Base-by-base conservation (phyloP, 164 flowering plant genomes). In the Stephania yunnanensis region DNA sequence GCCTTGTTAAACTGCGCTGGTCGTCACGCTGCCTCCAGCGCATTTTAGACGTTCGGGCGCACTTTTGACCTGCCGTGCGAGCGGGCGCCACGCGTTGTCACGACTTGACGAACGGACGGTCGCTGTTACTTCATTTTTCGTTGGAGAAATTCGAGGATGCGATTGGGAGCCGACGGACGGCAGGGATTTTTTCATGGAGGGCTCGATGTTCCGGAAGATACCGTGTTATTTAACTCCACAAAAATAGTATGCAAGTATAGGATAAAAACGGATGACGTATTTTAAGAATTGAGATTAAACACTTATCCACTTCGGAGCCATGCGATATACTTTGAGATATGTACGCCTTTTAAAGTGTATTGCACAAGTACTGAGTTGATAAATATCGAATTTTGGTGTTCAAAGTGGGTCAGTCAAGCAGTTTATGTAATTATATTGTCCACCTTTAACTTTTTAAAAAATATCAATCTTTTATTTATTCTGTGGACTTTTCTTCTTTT, bases 11-110 rank as follows among this genome's bases (percentile, higher is more conserved):
- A 4, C 7, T 22, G 30, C 69, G 75, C 36, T 73, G 68, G 68
- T 58, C n/a, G 65, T 44, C 68, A 73, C 68, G 31, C 25, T 15
- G 42, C 67, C 30, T 63, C 75, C 53, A n/a, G 75, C 75, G 75
- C 69, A 73, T 61, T 44, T 73, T 73, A 73, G 69, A 50, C 10
- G 5, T n/a, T 4, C 36, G 36, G 2, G 42, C 17, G 17, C 7
- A 12, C 19, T 67, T 67, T 70, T 46, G 53, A 10, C 15, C 17
- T 20, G 31, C 72, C 4, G 44, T 31, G 22, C 17, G 50, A 70
- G 29, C 8, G 53, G 71, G 2, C 46, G 48, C 12, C 31, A 46
- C 72, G 72, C 29, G 22, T 7, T 55, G 53, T 45, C 20, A 25
- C 25, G 71, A 46, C 72, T 30, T 1, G 4, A 9, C 31, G 44